These are phyloP conservation scores for Biscogniauxia marginata DNA, from an alignment of 2,329 filamentous ascomycete species.

Conservation along the genomic window DNA sequence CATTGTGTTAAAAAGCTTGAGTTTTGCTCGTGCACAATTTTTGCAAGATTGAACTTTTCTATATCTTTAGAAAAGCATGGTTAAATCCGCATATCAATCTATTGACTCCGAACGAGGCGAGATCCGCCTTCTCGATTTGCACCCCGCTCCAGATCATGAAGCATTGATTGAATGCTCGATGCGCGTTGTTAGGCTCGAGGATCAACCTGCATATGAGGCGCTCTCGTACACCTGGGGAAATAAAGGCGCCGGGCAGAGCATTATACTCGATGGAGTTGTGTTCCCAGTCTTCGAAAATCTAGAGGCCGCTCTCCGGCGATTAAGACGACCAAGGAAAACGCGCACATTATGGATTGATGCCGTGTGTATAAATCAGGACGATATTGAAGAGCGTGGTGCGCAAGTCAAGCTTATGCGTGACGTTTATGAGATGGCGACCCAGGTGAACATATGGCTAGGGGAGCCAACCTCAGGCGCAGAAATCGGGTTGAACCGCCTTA, in stretches of 20 bases:
- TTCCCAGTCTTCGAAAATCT: slow-evolving; percentile 7
- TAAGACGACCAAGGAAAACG: slow-evolving; percentile 4
- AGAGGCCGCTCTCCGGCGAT: slow-evolving; percentile 7
- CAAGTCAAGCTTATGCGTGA: slow-evolving; percentile 12
- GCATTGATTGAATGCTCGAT: slow-evolving; percentile 3
- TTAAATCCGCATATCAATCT: not conserved
- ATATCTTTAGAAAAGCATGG: not conserved
- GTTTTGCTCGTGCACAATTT: no score
- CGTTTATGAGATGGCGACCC: slow-evolving; percentile 8
- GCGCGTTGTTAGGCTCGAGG: not conserved
- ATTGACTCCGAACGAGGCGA: not conserved
- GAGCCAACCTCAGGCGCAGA: slow-evolving; percentile 1
- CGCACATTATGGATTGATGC: slow-evolving; percentile 15
- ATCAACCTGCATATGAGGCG: slow-evolving; percentile 9
- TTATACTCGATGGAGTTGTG: slow-evolving; percentile 3
- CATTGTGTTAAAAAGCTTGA: no score
- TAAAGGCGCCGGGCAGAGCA: slow-evolving; percentile 4
- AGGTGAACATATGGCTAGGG: slow-evolving; percentile 5
- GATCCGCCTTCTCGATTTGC: not conserved
- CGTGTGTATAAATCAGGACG: slow-evolving; percentile 15
- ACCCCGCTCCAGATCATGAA: not conserved
- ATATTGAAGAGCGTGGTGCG: slow-evolving; percentile 5
- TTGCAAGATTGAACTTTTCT: no score
- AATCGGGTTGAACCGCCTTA: slow-evolving; percentile 3
- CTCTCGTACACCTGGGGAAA: slow-evolving; percentile 17